Evolutionary conservation across 75 land plant species (phyloP), one percentile per base, ranked within the genome.

Genomic region (Pseudotsuga menziesii): DNA sequence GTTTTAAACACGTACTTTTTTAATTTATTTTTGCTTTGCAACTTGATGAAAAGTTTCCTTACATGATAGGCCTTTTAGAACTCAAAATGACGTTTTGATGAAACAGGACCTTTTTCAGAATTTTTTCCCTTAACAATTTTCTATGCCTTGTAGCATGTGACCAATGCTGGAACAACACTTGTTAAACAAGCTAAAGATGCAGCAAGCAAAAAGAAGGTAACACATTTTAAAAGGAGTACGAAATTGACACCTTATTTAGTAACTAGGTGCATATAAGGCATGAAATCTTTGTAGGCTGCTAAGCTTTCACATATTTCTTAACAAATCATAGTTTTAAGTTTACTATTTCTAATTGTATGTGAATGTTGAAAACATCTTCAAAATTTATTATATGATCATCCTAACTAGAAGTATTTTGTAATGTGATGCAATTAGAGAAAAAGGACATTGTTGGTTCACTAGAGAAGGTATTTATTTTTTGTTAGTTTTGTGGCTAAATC

Each of bases 121-220:
- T 25, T 61, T 0, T 61, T 27, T 61, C 26, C 25, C 27, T 3
- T 66, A 19, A 66, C 22, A 29, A 58, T 29, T 75, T 29, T 52
- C 15, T 69, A 56, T 57, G 17, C 19, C 19, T 61, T 89, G 79
- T 88, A 94, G 95, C 98, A 90, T 85, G 90, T 94, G 41, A 90
- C 90, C 52, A 84, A 81, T 61, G 98, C 92, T 77, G 95, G 95
- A 23, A 87, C 84, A n/a, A 82, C 85, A 5, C 69, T 94, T 61
- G 93, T 94, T 7, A 87, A 92, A 78, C 94, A 92, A 78, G 98
- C 98, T 17, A 91, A n/a, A 92, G 98, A 94, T 88, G 91, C 91
- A 56, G 95, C 98, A 20, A 92, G 87, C 54, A 93, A 63, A 12
- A 92, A 87, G 52, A 88, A 89, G 88, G 95, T 88, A 44, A 12